Base-by-base conservation (phyloP, 2,329 filamentous ascomycete species). In the Fusarium pseudocircinatum region DNA sequence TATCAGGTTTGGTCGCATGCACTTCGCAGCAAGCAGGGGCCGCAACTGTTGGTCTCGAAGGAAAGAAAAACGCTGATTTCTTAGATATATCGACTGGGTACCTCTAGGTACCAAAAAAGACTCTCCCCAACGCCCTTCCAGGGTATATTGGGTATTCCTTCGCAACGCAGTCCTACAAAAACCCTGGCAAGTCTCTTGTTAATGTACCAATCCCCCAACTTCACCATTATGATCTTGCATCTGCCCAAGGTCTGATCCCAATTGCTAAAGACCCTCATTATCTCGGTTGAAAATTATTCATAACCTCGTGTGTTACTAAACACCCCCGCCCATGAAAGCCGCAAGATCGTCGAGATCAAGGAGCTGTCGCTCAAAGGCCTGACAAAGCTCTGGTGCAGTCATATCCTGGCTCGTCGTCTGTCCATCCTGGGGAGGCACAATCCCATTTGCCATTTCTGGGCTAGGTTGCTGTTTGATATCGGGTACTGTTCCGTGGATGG, bases 291-390 rank as follows among this genome's bases (percentile, higher is more conserved):
- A 58, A 54, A 49, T 60, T 37, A 37, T 39, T 60, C 58, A 26
- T 70, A 54, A 30, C 46, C 60, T 75, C 49, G 49, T 75, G 28
- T 37, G 37, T n/a, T 34, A 20, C 6, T 70, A 90, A 70, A 90
- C 88, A 67, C 88, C 88, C 26, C 88, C 88, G 26, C 88, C 88
- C 88, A 90, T 90, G 60, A 90, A 90, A 6, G 88, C 88, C 37
- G 88, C 88, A 16, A 90, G 84, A 75, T 90, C 88, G 69, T 90
- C 88, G 12, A 90, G 82, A 77, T 90, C 88, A 16, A 90, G 82
- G 2, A 90, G 83, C 79, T 90, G 88, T 37, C 87, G 83, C 81
- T 90, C 89, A 74, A 90, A 90, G 0, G 88, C 88, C 20, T 83
- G 81, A 75, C 89, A 90, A 22, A 90, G 82, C 77, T 90, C 88